Conservation (phyloP, 495 filamentous ascomycete species). For the Saxispiralis lemnorum region DNA sequence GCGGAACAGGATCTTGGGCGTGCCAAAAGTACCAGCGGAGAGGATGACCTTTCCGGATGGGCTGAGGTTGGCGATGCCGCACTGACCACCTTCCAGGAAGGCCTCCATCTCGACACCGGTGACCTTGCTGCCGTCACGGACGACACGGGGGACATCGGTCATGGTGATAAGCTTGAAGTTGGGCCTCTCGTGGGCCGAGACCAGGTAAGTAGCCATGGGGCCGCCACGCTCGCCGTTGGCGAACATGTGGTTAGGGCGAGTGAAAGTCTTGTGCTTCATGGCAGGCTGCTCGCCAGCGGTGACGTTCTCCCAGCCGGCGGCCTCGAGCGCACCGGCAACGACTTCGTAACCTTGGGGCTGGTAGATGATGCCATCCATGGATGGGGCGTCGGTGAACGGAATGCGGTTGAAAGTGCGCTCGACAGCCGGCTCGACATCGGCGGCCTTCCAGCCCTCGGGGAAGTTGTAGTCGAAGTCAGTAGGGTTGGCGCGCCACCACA, state of each 20-base stretch:
- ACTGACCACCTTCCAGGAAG: slow-evolving; percentile 35
- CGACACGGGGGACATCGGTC: slow-evolving; percentile 46
- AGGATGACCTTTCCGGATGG: slow-evolving; percentile 47
- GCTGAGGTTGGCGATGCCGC: slow-evolving; percentile 44
- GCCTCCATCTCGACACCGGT: slow-evolving; percentile 52
- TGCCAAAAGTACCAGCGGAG: slow-evolving; percentile 53
- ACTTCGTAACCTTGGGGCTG: slow-evolving; percentile 48
- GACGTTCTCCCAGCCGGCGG: slow-evolving; percentile 43
- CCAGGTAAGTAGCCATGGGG: slow-evolving; percentile 57
- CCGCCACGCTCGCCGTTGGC: slow-evolving; percentile 48
- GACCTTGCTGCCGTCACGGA: slow-evolving; percentile 41
- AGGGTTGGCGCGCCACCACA: slow-evolving; percentile 38
- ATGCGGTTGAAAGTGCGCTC: slow-evolving; percentile 48
- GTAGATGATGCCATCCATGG: slow-evolving; percentile 49
- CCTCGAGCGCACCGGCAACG: slow-evolving; percentile 36
- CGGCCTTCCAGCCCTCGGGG: slow-evolving; percentile 52
- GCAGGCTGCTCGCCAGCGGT: slow-evolving; percentile 42
- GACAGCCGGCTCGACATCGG: slow-evolving; percentile 40
- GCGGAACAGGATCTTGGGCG: slow-evolving; percentile 46
- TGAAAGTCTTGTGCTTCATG: slow-evolving; percentile 48
- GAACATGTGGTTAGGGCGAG: slow-evolving; percentile 55
- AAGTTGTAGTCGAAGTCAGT: slow-evolving; percentile 60
- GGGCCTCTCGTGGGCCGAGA: slow-evolving; percentile 36
- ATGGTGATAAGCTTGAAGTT: slow-evolving; percentile 55
- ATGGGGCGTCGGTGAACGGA: slow-evolving; percentile 50